These are phyloP conservation scores for Dillenia suffruticosa DNA, from an alignment of 164 flowering plant species.

Conservation along the genomic window DNA sequence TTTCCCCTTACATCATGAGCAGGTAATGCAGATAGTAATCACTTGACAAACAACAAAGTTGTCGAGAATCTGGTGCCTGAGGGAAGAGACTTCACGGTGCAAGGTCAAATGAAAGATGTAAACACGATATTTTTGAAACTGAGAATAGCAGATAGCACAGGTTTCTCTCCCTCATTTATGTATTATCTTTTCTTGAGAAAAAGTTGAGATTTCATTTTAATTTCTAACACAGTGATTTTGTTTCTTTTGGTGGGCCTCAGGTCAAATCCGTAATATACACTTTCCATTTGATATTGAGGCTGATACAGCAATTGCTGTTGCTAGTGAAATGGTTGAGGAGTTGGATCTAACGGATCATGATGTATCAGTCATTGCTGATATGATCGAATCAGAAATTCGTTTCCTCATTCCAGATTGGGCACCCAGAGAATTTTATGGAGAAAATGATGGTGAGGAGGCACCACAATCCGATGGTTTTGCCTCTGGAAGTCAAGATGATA, in stretches of 20 bases:
- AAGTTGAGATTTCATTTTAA: no score
- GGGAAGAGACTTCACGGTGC: constrained; percentile 52
- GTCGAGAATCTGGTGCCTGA: constrained; percentile 21
- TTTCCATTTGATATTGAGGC: constrained; percentile 84
- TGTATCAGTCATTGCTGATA: constrained; percentile 77
- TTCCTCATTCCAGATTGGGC: constrained; percentile 67
- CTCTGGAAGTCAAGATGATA: constrained; percentile 31
- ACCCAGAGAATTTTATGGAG: constrained; percentile 30
- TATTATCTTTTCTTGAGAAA: constrained; percentile 5
- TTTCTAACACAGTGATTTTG: no score
- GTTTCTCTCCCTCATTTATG: constrained; percentile 26
- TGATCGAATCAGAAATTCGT: constrained; percentile 77
- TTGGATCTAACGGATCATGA: constrained; percentile 91
- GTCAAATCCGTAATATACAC: constrained; percentile 79
- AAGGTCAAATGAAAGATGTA: constrained; percentile 74
- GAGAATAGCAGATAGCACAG: constrained; percentile 71
- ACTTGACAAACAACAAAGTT: constrained; percentile 9
- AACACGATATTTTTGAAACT: constrained; percentile 80
- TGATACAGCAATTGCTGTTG: constrained; percentile 83
- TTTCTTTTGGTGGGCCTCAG: constrained; percentile 27
- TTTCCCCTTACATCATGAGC: constrained; percentile 6
- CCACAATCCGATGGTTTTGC: constrained; percentile 15
- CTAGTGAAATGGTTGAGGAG: constrained; percentile 97
- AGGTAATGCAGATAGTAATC: constrained; percentile 34
- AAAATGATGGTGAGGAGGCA: constrained; percentile 19